phyloP scores from a whole-genome alignment of 352 stramenopile genomes.

The Phytophthora pisi region DNA sequence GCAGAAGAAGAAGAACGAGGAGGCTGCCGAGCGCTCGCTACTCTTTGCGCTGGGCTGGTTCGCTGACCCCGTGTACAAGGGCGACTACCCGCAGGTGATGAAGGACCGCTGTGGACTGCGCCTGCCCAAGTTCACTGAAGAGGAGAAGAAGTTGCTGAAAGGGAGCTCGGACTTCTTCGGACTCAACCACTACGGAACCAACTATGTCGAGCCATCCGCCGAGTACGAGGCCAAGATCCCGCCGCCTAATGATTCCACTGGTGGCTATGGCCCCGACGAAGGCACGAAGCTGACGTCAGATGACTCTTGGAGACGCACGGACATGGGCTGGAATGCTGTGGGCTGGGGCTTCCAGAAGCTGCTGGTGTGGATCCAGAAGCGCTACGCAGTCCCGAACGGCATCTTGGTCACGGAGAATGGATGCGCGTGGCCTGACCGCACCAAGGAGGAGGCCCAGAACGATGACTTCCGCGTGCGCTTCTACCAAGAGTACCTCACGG shows the following conservation, averaged over 20 bases:
- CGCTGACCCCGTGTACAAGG: slow-evolving; percentile 91
- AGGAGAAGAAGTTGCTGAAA: slow-evolving; percentile 81
- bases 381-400: slow-evolving; percentile 71
- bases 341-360: slow-evolving; percentile 88
- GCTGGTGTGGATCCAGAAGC: slow-evolving; percentile 88
- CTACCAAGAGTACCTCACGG: slow-evolving; percentile 83
- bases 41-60: slow-evolving; percentile 93
- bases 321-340: slow-evolving; percentile 85
- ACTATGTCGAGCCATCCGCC: slow-evolving; percentile 47
- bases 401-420: slow-evolving; percentile 96
- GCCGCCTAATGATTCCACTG: slow-evolving; percentile 37
- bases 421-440: slow-evolving; percentile 61
- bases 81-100: slow-evolving; percentile 95
- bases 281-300: slow-evolving; percentile 51
- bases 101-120: slow-evolving; percentile 77
- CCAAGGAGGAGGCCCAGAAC: slow-evolving; percentile 77
- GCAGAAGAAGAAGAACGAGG: slow-evolving; percentile 58
- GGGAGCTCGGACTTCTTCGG: slow-evolving; percentile 94
- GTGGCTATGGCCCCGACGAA: slow-evolving; percentile 44
- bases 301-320: slow-evolving; percentile 68
- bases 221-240: slow-evolving; percentile 48
- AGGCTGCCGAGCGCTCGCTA: slow-evolving; percentile 80
- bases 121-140: slow-evolving; percentile 89
- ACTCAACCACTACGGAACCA: slow-evolving; percentile 94
- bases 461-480: slow-evolving; percentile 84